Evolutionary conservation across 208 protist species (phyloP).

Genomic region (Endotrypanum monterogeii): DNA sequence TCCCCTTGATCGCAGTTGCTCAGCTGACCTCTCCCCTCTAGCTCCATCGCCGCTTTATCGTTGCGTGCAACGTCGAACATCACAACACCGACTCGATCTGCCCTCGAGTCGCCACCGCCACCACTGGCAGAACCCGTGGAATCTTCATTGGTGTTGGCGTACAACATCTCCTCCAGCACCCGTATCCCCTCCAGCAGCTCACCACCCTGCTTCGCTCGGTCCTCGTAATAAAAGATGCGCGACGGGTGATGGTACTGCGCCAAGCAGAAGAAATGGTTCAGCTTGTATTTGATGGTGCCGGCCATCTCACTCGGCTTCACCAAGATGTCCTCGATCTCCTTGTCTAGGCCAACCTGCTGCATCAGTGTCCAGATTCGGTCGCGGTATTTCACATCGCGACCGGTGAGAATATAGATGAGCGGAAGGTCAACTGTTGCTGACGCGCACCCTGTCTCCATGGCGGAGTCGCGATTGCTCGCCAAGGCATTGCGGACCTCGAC

Average conservation of each 20-base stretch:
- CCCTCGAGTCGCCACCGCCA: background rate
- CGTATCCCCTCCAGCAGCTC: slow-evolving; percentile 57
- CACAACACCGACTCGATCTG: slow-evolving; percentile 29
- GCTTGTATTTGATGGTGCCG: slow-evolving; percentile 76
- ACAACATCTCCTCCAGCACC: slow-evolving; percentile 43
- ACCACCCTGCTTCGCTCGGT: slow-evolving; percentile 65
- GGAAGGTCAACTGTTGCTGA: slow-evolving; percentile 11
- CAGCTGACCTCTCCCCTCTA: background rate
- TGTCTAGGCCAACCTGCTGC: slow-evolving; percentile 42
- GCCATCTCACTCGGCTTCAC: slow-evolving; percentile 71
- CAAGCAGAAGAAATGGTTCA: slow-evolving; percentile 59
- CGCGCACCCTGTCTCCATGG: background rate
- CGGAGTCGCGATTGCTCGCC: background rate
- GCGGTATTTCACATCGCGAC: slow-evolving; percentile 65
- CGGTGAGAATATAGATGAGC: slow-evolving; percentile 68
- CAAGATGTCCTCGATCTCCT: slow-evolving; percentile 50
- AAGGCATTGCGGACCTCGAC: slow-evolving; percentile 10
- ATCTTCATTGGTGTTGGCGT: slow-evolving; percentile 5
- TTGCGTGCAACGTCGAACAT: slow-evolving; percentile 22
- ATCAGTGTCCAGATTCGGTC: slow-evolving; percentile 65
- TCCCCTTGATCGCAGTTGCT: background rate
- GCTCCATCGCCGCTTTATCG: background rate
- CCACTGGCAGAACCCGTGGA: background rate
- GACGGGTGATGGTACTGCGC: slow-evolving; percentile 44
- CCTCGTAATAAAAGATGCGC: slow-evolving; percentile 83